Conservation (phyloP, 495 filamentous ascomycete genomes). For the Talaromyces adpressus region DNA sequence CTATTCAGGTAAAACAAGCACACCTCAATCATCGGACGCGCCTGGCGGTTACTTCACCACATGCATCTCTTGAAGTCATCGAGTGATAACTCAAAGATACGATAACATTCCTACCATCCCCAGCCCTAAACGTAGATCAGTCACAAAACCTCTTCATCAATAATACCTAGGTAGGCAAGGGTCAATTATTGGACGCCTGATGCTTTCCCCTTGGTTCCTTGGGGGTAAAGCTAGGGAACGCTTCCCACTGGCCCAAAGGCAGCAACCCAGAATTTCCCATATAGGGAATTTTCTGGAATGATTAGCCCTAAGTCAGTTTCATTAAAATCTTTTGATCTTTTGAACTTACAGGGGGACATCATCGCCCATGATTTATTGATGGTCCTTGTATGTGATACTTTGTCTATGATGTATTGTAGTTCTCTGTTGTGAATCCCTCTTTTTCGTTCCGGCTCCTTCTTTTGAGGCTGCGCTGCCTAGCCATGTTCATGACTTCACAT, state of each 20-base stretch:
- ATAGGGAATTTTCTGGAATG: neutral
- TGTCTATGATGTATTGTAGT: neutral
- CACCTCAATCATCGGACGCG: too few relatives aligned
- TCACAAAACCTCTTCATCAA: neutral
- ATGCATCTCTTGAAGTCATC: neutral
- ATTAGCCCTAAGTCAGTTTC: neutral
- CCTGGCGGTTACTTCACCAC: too few relatives aligned
- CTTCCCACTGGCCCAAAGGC: neutral
- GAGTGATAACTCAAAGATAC: neutral
- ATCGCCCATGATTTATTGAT: neutral
- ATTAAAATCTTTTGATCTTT: too few relatives aligned
- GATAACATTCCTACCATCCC: neutral
- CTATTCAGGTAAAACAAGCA: too few relatives aligned
- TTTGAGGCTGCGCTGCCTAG: neutral
- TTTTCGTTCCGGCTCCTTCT: neutral
- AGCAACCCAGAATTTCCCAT: neutral
- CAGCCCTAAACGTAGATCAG: neutral
- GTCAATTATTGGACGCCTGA: neutral
- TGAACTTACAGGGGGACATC: neutral
- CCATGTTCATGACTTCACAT: neutral
- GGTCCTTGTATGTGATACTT: neutral
- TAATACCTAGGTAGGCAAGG: neutral
- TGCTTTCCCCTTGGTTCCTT: neutral
- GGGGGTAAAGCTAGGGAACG: neutral
- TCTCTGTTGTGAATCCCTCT: neutral